Base-by-base conservation (phyloP, 2,329 filamentous ascomycete genomes). In the Penicillium concentricum region DNA sequence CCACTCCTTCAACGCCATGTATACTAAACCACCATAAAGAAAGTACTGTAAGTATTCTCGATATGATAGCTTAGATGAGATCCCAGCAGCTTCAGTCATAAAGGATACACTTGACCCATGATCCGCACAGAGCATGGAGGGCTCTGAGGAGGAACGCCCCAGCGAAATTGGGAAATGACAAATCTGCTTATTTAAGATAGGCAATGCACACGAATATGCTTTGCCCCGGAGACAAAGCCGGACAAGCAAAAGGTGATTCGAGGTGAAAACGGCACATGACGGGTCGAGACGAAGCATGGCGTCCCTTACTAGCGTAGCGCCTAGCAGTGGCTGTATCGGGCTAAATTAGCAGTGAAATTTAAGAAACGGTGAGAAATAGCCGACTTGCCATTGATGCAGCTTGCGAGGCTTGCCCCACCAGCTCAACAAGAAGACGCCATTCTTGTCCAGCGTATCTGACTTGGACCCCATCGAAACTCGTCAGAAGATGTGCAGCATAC, bases 1-100 rank as follows among this genome's bases (percentile, higher is more conserved):
- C 88, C 89, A 92, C 59, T 85, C 75, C 56, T 82, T 79, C 48
- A 80, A 72, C 2, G 81, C 78, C 67, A 87, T 84, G 69, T 86
- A 88, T 41, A 87, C 80, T 74, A 88, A 79, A n/a, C 83, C 87
- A 18, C 84, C 80, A 38, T 84, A 72, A 5, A 88, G 72, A 63
- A 89, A 87, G 69, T 91, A 91, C 68, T 88, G 84, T 20, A 91
- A 76, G 41, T 76, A 72, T 37, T 76, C 74, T 48, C 68, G 70
- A 55, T 74, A 72, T n/a, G 70, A 70, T 16, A 81, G 56, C 38
- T 68, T 73, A 3, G 72, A 65, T 13, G 76, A 73, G n/a, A 80
- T 61, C 5, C 74, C 75, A 8, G 75, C 73, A 18, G 62, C 49
- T 24, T 70, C 63, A 5, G 67, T 75, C 13, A 79, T 69, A 45